Evolutionary conservation across 2,329 filamentous ascomycete genomes (phyloP), one percentile per base, ranked within the genome.

Genomic region (Anisogramma anomala): DNA sequence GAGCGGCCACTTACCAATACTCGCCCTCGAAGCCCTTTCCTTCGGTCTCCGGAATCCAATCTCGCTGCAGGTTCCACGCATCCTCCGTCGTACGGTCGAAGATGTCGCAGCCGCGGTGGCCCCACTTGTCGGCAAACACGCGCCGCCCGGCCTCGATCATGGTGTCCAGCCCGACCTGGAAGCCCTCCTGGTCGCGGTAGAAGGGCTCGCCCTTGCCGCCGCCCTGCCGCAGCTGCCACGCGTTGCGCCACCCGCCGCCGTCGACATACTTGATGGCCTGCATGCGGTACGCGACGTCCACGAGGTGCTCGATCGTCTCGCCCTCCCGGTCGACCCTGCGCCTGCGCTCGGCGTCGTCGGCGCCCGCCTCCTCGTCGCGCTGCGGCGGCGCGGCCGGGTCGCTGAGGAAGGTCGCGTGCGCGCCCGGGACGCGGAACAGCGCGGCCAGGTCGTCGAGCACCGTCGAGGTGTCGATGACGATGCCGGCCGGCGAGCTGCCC

Each of bases 161-260:
- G 40, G 70, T 58, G 44, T 63, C 59, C 43, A 71, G 62, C 2
- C 58, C 64, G 28, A 58, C 53, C n/a, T 63, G 59, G 46, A 72
- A 59, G 2, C 69, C 71, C 3, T 61, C 61, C 1, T 64, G 49
- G 41, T 68, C 59, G 46, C 71, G 65, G 53, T 73, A 69, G 48
- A 67, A 75, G 1, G 70, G 70, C 52, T 75, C 71, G 18, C 67
- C 69, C 22, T 62, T 42, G 3, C 71, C 72, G 22, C 71, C 71
- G 4, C 56, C 60, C 51, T 75, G 72, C 23, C 63, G 61, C 3
- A 53, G 54, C 52, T 74, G 71, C 71, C 71, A 76, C 17, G 61
- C 66, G 54, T 74, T 74, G 19, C 71, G 59, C 59, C 18, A 63
- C 49, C 15, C 63, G 19, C 56, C 52, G 40, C 59, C 59, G 13